Conservation (phyloP, 768 basidiomycete species). For the Panus rudis region DNA sequence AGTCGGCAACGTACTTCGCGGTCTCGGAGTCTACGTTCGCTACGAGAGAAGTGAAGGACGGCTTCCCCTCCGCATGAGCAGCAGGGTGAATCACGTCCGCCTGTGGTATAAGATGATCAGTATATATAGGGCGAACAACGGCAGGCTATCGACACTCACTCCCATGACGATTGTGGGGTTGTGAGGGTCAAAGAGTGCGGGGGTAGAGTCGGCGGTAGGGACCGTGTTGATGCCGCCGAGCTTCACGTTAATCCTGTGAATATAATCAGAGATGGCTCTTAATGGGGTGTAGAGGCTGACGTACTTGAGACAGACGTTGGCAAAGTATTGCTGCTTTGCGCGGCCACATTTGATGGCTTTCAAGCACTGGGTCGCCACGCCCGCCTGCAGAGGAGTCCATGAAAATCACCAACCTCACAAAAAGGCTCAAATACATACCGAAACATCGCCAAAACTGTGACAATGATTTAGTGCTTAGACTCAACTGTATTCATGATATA, state of each 20-base stretch:
- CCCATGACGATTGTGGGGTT: constrained; percentile 81
- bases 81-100: constrained; percentile 83
- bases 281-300: constrained; percentile 20
- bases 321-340: constrained; percentile 72
- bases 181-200: constrained; percentile 57
- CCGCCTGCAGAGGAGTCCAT: constrained; percentile 35
- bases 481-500: too few relatives aligned
- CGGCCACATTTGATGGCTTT: constrained; percentile 57
- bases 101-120: constrained; percentile 18
- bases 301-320: constrained; percentile 76
- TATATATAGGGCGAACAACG: not conserved
- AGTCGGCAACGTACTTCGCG: constrained; percentile 62
- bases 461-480: too few relatives aligned
- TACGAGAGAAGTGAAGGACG: constrained; percentile 77
- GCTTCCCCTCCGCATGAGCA: constrained; percentile 70
- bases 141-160: constrained; percentile 17
- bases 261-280: not conserved
- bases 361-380: constrained; percentile 76
- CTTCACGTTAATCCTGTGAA: constrained; percentile 69
- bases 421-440: constrained; percentile 24
- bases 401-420: not conserved
- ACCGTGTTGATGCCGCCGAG: constrained; percentile 78
- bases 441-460: constrained; percentile 66
- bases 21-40: constrained; percentile 72
- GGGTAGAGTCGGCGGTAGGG: constrained; percentile 61